These are phyloP conservation scores for Plasmodium cynomolgi DNA, from an alignment of 169 alveolate genomes.

Conservation along the genomic window DNA sequence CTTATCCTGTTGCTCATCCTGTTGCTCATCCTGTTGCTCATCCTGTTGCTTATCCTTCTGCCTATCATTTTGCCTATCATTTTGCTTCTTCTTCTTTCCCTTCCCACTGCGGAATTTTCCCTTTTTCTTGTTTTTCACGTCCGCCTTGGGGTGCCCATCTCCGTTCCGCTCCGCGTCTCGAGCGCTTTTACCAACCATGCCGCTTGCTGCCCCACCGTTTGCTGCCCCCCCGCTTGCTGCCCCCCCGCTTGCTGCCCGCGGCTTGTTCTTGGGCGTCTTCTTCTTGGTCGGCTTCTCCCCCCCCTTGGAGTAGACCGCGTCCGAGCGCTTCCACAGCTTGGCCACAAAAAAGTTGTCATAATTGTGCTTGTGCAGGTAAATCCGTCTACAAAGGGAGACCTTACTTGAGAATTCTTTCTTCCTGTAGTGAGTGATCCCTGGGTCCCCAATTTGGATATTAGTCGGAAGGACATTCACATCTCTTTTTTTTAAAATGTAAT, in stretches of 20 bases:
- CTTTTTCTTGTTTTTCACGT: background rate
- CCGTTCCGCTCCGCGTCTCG: background rate
- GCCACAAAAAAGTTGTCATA: constrained; percentile 98
- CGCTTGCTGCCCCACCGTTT: background rate
- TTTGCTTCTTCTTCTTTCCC: background rate
- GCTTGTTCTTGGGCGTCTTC: constrained; percentile 10
- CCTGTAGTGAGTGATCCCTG: constrained; percentile 92
- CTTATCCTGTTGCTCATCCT: too few relatives aligned
- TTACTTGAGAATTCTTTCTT: constrained; percentile 93
- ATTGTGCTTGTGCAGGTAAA: constrained; percentile 96
- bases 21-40: too few relatives aligned
- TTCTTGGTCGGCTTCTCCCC: constrained; percentile 55
- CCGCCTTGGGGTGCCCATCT: background rate
- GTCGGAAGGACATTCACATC: constrained; percentile 87
- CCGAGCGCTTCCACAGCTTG: constrained; percentile 93
- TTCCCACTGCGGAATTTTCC: background rate
- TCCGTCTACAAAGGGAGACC: constrained; percentile 87
- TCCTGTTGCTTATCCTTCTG: too few relatives aligned
- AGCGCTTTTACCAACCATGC: background rate
- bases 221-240: too few relatives aligned
- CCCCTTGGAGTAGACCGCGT: constrained; percentile 84
- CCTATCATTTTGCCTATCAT: too few relatives aligned
- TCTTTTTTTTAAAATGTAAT: constrained; percentile 93
- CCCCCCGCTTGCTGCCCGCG: background rate
- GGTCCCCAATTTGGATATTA: constrained; percentile 91